Evolutionary conservation across 257 asterid species (phyloP), one percentile per base, ranked within the genome.

Genomic region (Phtheirospermum japonicum): DNA sequence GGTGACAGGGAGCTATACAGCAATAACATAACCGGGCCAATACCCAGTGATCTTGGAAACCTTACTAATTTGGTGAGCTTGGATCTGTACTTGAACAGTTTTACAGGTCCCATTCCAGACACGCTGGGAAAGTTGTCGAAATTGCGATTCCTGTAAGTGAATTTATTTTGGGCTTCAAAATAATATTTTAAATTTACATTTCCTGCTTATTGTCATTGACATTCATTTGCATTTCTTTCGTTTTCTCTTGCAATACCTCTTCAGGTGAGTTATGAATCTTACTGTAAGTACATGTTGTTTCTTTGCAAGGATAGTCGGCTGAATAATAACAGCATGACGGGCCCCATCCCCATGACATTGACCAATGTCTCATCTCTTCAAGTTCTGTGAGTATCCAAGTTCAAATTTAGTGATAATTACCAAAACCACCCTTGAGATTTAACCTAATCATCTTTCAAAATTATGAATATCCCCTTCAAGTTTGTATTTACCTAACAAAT

Each of bases 21-120:
- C 71, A 92, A 92, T 71, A 92, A 86, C 77, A 92, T 92, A 54
- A 89, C 79, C 46, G 98, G 98, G 62, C 72, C 83, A 48, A 77
- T 92, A 72, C 98, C 98, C 5, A 76, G 74, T 58, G 95, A 86
- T 72, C 90, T 92, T 68, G 98, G 98, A 34, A 89, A 92, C 71
- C 92, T 92, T 71, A 92, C 98, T 52, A 91, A 88, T 76, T 82
- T 91, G 86, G 97, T 88, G 81, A 91, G 98, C 93, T 76, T 91
- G 95, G 98, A 92, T 83, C 87, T 92, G 75, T 92, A 92, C 86
- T 68, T 89, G 85, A 92, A 92, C 85, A 78, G 76, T 68, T 92
- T 92, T 79, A 71, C 39, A 2, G 98, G 98, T 59, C 95, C 95
- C 39, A 89, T 92, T 63, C 98, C 98, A 17, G 89, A 73, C 70